Evolutionary conservation across 2,329 filamentous ascomycete genomes (phyloP), one percentile per base, ranked within the genome.

Genomic region (Cercospora brassicicola): DNA sequence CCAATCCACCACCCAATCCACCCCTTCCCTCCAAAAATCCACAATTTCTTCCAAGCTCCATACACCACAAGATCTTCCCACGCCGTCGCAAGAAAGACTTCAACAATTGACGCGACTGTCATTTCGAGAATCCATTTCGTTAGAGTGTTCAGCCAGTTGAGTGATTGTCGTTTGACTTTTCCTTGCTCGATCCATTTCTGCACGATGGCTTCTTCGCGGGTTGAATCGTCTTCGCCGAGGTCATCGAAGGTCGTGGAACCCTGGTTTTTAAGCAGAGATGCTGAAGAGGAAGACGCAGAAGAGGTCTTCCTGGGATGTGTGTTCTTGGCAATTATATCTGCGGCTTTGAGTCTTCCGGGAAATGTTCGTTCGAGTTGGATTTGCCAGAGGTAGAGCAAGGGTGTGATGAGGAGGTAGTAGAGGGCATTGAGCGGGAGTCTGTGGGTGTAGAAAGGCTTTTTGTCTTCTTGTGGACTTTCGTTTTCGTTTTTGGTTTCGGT

Each of bases 131-230:
- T 23, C 68, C 70, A 72, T 42, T 73, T 71, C 4, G 69, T 20
- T 4, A 65, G 48, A n/a, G 67, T 70, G 30, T 73, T 73, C 42
- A 53, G 51, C 68, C 68, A 69, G 11, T 59, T 68, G 11, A 73
- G 48, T 3, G 70, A 66, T 8, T 67, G 55, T 0, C 65, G 68
- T 48, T 57, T 64, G 18, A 72, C 62, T 59, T 70, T 70, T 23
- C 69, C 71, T 62, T 72, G 66, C 2, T 68, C 70, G 48, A 73
- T 70, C 62, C 67, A 66, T 30, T 65, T 67, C 51, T 67, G 60
- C 59, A 69, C 64, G 2, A 71, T 67, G 33, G 68, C 65, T 28
- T 68, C 71, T 61, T 72, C 66, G 10, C 23, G 48, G 0, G 48
- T 23, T 0, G 48, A 53, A 3, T 26, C 48, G 23, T 53, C 48